Evolutionary conservation across 192 early-diverging fungal species (phyloP), one percentile per base, ranked within the genome.

Genomic region (Rhizophagus clarus): DNA sequence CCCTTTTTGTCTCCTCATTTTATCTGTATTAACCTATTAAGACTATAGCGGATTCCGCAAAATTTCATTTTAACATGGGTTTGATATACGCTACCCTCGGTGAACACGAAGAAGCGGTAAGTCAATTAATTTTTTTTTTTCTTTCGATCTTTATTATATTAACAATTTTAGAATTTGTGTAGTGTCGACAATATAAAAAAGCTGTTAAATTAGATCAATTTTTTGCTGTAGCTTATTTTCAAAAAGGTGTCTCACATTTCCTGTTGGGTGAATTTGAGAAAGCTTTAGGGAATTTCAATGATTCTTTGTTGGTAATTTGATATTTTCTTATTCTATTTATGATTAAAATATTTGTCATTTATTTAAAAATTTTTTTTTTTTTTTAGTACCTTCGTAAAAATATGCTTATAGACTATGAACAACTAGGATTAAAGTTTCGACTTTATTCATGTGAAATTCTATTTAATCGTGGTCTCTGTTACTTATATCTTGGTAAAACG

Each of bases 51-150:
- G 95, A 97, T 82, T 93, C 91, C 22, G 92, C 96, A 51, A 97
- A 96, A 85, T 97, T 98, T 68, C 95, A 97, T 84, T 99, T 98
- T 85, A 99, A 98, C 84, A 95, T 98, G 82, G 96, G 93, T 9
- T 90, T 96, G 77, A 89, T 94, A 60, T 90, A 91, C 69, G 88
- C 95, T 4, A 93, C 91, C 31, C 76, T 94, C 56, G 90, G 90
- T 22, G 89, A 96, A 75, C 87, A 92, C 82, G 87, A 93, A 28
- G 89, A 87, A 79, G 97, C 97, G 82, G 95, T 98, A 89, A 88
- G 93, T 40, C 17, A 14, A 45, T 47, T 63, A 17, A 14, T 37
- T 51, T 45, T 69, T 20, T 0, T 79, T 60, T 28, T 8, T 56
- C n/a, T 67, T 76, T 24, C 29, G 29, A 3, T 24, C 60, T 77